A percentile compares a stretch with the other conserved stretches of the same genome.
Evolutionary conservation across 78 protist species (phyloP).

Genomic region (Anaeramoeba flamelloides): DNA sequence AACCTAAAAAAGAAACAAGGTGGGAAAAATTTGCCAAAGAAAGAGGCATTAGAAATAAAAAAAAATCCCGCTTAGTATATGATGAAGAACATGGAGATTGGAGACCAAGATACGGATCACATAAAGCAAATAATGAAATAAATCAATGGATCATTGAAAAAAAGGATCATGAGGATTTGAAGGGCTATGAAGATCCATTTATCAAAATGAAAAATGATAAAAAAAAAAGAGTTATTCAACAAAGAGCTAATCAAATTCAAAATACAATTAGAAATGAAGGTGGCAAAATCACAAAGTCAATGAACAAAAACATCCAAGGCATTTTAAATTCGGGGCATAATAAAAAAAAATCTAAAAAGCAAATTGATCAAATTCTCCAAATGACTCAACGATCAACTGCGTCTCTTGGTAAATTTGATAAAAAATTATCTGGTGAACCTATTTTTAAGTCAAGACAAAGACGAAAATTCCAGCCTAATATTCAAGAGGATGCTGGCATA

Average conservation of each 20-base stretch:
- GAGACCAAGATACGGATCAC: not conserved
- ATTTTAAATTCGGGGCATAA: not conserved
- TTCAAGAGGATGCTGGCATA: not conserved
- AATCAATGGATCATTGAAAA: not conserved
- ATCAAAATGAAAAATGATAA: not conserved
- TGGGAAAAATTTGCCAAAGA: not conserved
- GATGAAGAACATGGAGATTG: not conserved
- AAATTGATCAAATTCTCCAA: not conserved
- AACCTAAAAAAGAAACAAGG: not conserved
- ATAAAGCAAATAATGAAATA: not conserved
- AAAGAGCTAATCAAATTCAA: not conserved
- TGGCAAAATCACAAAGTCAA: not conserved
- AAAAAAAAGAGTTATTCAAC: not conserved
- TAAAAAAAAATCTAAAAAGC: not conserved
- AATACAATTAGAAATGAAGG: not conserved
- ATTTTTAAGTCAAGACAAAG: not conserved
- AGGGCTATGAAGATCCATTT: constrained; percentile 3
- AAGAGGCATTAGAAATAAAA: not conserved
- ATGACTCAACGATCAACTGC: not conserved
- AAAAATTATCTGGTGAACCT: not conserved
- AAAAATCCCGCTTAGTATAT: not conserved
- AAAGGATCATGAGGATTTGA: not conserved
- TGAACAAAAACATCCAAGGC: not conserved
- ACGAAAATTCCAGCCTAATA: not conserved
- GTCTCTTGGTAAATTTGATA: not conserved